Evolutionary conservation across 2,329 filamentous ascomycete genomes (phyloP), one percentile per base, ranked within the genome.

Genomic region (Penicillium frequentans): DNA sequence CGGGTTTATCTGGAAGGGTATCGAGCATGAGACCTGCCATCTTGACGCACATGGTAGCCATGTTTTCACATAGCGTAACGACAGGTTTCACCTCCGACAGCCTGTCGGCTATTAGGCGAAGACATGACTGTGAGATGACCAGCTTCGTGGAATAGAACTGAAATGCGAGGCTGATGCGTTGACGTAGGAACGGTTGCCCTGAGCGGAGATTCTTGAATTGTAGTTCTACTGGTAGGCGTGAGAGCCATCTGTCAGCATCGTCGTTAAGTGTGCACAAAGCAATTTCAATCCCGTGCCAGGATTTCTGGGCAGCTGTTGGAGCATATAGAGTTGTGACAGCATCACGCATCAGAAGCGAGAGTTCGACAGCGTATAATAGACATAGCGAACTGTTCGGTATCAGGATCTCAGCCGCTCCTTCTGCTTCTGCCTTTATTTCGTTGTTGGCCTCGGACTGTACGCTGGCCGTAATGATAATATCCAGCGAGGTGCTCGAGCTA

Each of bases 101-200:
- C 39, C 5, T 68, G 57, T 24, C 70, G 66, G 33, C 68, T n/a
- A 73, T 59, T 13, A 70, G 72, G 51, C 72, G 76, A 11, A 79
- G 71, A 55, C 74, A 79, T 33, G 77, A 77, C 48, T 78, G 75
- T 37, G 75, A 68, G 24, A 78, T 73, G 9, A 77, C 67, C 43
- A 77, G 69, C 49, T 74, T 76, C 16, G 72, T 70, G 52, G 75
- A 75, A 54, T 77, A 77, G 62, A 74, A 79, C 48, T 67, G 67
- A 57, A 79, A 75, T 4, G 70, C 76, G 13, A 79, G 66, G 54
- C 65, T 64, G 24, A 71, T 56, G 29, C 75, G 69, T 44, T 72
- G 68, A 39, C 72, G 68, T 24, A 70, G 64, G 39, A 70, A 74
- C 3, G 56, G 61, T 1, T 61, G 61, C 6, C 60, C 55, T 35